These are phyloP conservation scores for Teunomyces tritomae DNA, from an alignment of 805 yeast species.

Conservation along the genomic window DNA sequence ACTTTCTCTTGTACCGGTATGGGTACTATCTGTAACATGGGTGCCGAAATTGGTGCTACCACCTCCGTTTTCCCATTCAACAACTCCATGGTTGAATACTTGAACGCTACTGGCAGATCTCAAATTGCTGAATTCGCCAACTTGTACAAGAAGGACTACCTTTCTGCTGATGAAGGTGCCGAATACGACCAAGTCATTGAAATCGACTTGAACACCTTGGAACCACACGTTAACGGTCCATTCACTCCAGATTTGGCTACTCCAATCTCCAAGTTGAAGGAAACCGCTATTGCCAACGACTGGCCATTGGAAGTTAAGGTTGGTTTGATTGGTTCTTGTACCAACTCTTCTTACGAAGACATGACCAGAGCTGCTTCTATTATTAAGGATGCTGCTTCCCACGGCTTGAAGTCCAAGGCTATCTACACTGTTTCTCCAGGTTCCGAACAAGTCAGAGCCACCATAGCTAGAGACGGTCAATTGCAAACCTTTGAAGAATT, in stretches of 20 bases:
- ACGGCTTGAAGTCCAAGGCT: slow-evolving; percentile 81
- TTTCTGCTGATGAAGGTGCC: slow-evolving; percentile 83
- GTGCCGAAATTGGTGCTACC: slow-evolving; percentile 99
- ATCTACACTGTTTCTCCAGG: slow-evolving; percentile 97
- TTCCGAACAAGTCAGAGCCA: slow-evolving; percentile 96
- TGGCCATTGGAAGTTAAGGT: slow-evolving; percentile 90
- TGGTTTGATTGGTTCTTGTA: slow-evolving; percentile 96
- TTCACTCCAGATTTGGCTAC: slow-evolving; percentile 98
- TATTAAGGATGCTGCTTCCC: slow-evolving; percentile 80
- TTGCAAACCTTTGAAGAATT: slow-evolving; percentile 74
- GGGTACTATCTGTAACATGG: slow-evolving; percentile 99
- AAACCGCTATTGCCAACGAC: slow-evolving; percentile 63
- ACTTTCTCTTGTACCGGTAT: slow-evolving; percentile 94
- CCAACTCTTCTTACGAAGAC: slow-evolving; percentile 97
- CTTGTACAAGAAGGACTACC: slow-evolving; percentile 54
- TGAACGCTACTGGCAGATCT: slow-evolving; percentile 79
- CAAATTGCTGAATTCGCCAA: slow-evolving; percentile 81
- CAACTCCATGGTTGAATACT: slow-evolving; percentile 72
- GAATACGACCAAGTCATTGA: slow-evolving; percentile 92
- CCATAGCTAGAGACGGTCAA: slow-evolving; percentile 93
- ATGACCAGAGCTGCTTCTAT: slow-evolving; percentile 95
- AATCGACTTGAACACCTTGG: slow-evolving; percentile 79
- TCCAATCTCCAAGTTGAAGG: slow-evolving; percentile 79
- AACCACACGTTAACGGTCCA: slow-evolving; percentile 97
- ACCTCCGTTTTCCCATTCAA: slow-evolving; percentile 95